Percentiles rank a stretch among this genome's conserved stretches.
Conservation (phyloP, 768 basidiomycete genomes). For the Antrodiella citrinella region DNA sequence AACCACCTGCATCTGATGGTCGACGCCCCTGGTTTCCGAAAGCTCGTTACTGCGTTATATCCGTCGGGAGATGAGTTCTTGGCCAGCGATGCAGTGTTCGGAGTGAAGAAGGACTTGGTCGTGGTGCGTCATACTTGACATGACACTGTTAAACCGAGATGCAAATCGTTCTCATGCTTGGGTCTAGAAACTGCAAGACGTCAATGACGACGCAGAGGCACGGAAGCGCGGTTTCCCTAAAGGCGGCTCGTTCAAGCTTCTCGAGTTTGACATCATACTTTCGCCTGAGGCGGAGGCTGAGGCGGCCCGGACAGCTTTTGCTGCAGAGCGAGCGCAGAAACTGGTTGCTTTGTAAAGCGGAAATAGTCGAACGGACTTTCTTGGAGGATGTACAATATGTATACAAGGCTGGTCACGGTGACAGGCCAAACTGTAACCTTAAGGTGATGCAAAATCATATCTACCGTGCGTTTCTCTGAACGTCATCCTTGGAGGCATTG, state of each 20-base stretch:
- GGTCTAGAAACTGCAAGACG: conserved; percentile 40
- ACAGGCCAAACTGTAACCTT: too few relatives aligned
- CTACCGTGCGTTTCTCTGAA: too few relatives aligned
- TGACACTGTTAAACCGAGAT: neutral
- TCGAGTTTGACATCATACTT: conserved; percentile 39
- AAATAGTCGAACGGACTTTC: too few relatives aligned
- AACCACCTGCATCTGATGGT: conserved; percentile 75
- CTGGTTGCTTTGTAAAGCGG: too few relatives aligned
- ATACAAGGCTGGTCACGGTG: too few relatives aligned
- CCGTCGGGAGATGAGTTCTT: conserved; percentile 63
- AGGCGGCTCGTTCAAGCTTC: conserved; percentile 38
- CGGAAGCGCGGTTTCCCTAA: conserved; percentile 46
- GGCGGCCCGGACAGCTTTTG: conserved; percentile 17
- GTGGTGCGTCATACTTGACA: conserved; percentile 41
- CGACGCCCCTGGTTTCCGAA: conserved; percentile 63
- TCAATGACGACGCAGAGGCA: conserved; percentile 47
- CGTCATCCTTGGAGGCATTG: too few relatives aligned
- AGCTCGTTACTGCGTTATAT: conserved; percentile 67
- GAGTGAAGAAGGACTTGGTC: conserved; percentile 71
- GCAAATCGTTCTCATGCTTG: neutral
- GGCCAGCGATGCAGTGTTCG: conserved; percentile 70
- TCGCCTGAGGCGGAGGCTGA: conserved; percentile 34
- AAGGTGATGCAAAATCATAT: too few relatives aligned
- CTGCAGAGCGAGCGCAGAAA: conserved; percentile 13
- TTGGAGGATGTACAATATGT: too few relatives aligned